Evolutionary conservation across 495 filamentous ascomycete species (phyloP).

Genomic region (Penicillium atrosanguineum): DNA sequence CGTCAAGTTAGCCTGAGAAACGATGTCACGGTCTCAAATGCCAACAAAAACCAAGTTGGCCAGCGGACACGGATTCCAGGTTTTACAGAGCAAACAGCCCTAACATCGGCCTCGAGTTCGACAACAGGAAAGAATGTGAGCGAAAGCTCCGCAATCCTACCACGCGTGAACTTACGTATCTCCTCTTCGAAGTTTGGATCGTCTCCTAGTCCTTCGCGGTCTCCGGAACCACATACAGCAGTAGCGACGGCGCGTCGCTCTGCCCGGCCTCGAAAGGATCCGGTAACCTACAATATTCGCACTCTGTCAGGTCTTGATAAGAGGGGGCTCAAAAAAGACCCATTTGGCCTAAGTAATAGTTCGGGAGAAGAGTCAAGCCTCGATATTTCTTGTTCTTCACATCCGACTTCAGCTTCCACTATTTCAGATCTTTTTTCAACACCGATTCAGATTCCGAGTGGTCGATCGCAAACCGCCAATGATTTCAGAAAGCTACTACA

Average conservation of each 20-base stretch:
- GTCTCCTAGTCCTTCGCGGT: neutral
- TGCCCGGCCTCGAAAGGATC: slow-evolving; percentile 6
- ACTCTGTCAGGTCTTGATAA: slow-evolving; percentile 2
- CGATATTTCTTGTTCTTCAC: neutral
- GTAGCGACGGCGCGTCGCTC: slow-evolving; percentile 5
- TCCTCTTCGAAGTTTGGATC: slow-evolving; percentile 4
- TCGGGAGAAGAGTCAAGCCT: neutral
- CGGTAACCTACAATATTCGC: slow-evolving; percentile 15
- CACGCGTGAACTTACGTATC: neutral
- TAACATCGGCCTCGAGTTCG: neutral
- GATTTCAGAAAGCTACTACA: slow-evolving; percentile 22
- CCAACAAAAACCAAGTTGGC: neutral
- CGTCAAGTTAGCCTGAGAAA: slow-evolving; percentile 5
- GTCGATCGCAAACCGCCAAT: neutral
- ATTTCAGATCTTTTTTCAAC: neutral
- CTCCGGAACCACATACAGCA: neutral
- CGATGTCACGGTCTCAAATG: slow-evolving; percentile 8
- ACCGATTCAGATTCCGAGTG: neutral
- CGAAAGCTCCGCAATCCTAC: neutral
- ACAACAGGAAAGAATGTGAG: neutral
- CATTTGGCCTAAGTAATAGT: neutral
- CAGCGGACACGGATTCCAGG: neutral
- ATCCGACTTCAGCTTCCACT: neutral
- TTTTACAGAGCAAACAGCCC: neutral
- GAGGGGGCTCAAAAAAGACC: neutral